phyloP scores from a whole-genome alignment of 306 rosid species.

The Aeschynomene evenia region DNA sequence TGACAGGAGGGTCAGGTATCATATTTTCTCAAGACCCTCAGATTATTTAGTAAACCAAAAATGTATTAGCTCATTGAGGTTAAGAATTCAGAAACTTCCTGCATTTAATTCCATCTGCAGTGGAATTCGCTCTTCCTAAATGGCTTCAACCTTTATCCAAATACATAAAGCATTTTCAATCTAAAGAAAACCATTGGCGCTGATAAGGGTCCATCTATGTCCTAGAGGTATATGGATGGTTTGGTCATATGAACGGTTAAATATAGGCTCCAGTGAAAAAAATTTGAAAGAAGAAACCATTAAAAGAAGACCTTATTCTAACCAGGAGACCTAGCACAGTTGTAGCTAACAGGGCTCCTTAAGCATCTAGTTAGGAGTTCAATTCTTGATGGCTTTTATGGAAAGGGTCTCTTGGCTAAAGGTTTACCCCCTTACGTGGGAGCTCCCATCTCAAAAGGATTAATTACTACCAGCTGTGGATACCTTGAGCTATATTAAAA shows the following conservation, averaged over 20 bases:
- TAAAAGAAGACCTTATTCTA: too few relatives aligned
- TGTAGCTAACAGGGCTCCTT: too few relatives aligned
- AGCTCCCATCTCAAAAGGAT: too few relatives aligned
- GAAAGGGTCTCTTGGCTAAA: too few relatives aligned
- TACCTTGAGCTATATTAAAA: too few relatives aligned
- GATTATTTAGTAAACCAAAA: not conserved
- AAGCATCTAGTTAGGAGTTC: too few relatives aligned
- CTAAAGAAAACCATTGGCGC: not conserved
- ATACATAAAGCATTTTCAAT: not conserved
- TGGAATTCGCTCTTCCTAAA: not conserved
- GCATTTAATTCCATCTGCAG: not conserved
- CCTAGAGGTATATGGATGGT: not conserved
- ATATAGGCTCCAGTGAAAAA: not conserved
- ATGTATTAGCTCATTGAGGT: not conserved
- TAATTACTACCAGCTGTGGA: too few relatives aligned
- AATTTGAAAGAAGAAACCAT: not conserved
- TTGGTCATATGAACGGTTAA: not conserved
- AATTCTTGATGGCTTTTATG: too few relatives aligned
- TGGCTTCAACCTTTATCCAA: not conserved
- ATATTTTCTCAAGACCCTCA: not conserved
- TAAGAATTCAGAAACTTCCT: not conserved
- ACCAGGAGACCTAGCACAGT: too few relatives aligned
- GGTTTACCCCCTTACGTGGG: too few relatives aligned
- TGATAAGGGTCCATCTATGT: too few relatives aligned
- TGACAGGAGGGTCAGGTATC: not conserved